Conservation (phyloP, 2,329 filamentous ascomycete genomes). For the Colletotrichum zoysiae region DNA sequence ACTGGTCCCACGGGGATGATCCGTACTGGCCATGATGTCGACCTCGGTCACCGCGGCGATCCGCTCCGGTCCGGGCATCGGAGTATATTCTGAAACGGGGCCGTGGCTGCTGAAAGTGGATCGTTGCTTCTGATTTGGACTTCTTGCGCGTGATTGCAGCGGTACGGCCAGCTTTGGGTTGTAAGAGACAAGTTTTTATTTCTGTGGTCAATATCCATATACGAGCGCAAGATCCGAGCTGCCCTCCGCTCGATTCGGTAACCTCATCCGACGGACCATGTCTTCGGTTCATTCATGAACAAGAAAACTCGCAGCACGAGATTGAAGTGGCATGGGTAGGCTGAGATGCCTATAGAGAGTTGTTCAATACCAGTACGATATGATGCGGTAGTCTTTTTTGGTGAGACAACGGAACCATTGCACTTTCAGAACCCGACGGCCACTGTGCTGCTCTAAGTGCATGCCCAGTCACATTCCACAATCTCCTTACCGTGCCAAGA, state of each 20-base stretch:
- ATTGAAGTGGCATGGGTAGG: neutral
- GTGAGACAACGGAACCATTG: neutral
- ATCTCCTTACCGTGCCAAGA: neutral
- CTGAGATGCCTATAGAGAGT: neutral
- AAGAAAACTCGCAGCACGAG: neutral
- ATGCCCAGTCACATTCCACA: neutral
- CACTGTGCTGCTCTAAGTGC: neutral
- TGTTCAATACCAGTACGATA: neutral
- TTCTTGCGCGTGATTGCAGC: neutral
- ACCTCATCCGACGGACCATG: neutral
- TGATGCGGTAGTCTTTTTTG: neutral
- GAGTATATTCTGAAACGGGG: neutral
- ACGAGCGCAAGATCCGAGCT: neutral
- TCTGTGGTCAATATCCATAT: too few relatives aligned
- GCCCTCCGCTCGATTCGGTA: neutral
- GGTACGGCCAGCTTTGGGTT: neutral
- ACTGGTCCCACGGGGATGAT: neutral
- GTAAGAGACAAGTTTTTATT: neutral
- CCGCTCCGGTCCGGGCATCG: conserved; percentile 8
- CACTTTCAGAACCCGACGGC: neutral
- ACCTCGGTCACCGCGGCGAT: conserved; percentile 3
- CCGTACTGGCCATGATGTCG: neutral
- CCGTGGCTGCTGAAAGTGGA: conserved; percentile 7
- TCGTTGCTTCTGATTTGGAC: too few relatives aligned
- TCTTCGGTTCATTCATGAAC: neutral